Evolutionary conservation across 2,329 filamentous ascomycete species (phyloP).

Genomic region (Xylariales sp.): DNA sequence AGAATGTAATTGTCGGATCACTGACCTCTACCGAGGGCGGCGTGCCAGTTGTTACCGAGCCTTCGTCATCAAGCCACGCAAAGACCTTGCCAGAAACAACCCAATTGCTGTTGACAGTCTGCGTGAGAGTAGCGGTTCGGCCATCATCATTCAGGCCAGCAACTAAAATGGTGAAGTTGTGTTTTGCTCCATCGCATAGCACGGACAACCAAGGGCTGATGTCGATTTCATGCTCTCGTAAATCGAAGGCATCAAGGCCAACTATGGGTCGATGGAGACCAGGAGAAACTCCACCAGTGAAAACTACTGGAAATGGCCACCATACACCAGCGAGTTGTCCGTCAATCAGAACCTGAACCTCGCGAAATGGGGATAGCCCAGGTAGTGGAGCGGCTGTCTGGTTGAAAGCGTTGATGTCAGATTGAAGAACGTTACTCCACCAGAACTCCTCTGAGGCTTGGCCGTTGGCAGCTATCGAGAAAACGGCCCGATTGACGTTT

Average conservation of each 20-base stretch:
- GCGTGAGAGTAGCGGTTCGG: conserved; percentile 39
- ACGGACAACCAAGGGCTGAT: conserved; percentile 58
- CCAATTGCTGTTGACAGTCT: conserved; percentile 54
- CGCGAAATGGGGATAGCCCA: conserved; percentile 65
- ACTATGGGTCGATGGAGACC: conserved; percentile 64
- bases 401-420: conserved; percentile 53
- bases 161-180: conserved; percentile 56
- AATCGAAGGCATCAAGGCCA: conserved; percentile 61
- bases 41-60: conserved; percentile 46
- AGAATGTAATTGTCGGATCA: conserved; percentile 41
- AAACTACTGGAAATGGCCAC: conserved; percentile 65
- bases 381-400: conserved; percentile 49
- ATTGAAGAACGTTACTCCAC: conserved; percentile 69
- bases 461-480: conserved; percentile 69
- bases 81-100: conserved; percentile 63
- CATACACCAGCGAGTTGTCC: conserved; percentile 55
- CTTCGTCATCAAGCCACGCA: conserved; percentile 47
- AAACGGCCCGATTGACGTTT: conserved; percentile 61
- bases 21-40: conserved; percentile 26
- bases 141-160: conserved; percentile 50
- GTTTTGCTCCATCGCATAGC: conserved; percentile 48
- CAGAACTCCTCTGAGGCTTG: conserved; percentile 76
- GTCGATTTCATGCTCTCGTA: conserved; percentile 64
- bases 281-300: conserved; percentile 63
- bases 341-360: conserved; percentile 61